A percentile compares a stretch with the other conserved stretches of the same genome.
Evolutionary conservation across 1,284 basidiomycete species (phyloP).

Genomic region (Rhodotorula sp.): DNA sequence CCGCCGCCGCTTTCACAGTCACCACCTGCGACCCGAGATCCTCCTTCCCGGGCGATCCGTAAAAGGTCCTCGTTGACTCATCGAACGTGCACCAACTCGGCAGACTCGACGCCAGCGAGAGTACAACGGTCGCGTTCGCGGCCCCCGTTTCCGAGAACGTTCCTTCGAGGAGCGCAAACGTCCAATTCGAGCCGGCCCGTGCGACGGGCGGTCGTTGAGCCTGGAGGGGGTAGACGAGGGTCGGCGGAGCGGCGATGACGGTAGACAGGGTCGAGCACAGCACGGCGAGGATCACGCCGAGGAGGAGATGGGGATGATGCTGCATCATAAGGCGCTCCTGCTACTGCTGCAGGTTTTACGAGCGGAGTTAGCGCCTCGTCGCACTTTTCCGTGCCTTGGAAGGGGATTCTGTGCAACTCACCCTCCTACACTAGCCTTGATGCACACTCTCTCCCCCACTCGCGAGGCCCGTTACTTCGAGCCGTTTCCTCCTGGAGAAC

Average conservation of each 20-base stretch:
- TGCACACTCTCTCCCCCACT: too few species aligned
- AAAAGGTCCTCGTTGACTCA: conserved; percentile 55
- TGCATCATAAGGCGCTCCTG: too few species aligned
- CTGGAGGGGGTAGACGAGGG: conserved; percentile 49
- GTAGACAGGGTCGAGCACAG: not conserved
- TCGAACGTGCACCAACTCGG: conserved; percentile 69
- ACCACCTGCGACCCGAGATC: conserved; percentile 62
- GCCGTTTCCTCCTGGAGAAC: too few species aligned
- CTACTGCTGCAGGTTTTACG: too few species aligned
- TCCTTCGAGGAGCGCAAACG: conserved; percentile 60
- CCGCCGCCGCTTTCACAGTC: conserved; percentile 51
- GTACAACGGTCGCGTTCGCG: conserved; percentile 45
- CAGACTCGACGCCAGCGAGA: conserved; percentile 47
- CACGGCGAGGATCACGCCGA: not conserved
- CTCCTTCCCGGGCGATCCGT: conserved; percentile 58
- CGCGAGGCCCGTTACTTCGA: too few species aligned
- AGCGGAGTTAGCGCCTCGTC: too few species aligned
- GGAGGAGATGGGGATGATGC: not conserved
- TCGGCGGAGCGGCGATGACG: conserved; percentile 42
- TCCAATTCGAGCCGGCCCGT: conserved; percentile 57
- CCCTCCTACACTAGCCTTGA: too few species aligned
- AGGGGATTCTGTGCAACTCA: too few species aligned
- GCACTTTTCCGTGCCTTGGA: too few species aligned
- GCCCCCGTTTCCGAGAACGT: conserved; percentile 56
- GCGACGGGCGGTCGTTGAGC: conserved; percentile 53